Evolutionary conservation across 2,329 filamentous ascomycete species (phyloP).

Genomic region (Cladosporium colombiae): DNA sequence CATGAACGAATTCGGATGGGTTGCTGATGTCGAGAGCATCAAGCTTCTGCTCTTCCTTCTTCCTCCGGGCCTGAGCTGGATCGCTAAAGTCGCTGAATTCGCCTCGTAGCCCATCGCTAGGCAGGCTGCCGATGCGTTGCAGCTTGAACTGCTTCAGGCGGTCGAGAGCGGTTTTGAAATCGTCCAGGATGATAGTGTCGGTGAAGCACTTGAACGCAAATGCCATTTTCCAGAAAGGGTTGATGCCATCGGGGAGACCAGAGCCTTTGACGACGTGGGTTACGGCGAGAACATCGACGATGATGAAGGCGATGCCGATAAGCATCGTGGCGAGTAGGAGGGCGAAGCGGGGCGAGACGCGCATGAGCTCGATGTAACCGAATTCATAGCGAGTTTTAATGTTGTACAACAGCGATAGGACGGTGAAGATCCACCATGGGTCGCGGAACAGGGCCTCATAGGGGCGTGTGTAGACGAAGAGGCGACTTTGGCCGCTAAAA

Average conservation of each 20-base stretch:
- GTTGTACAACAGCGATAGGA: constrained; percentile 60
- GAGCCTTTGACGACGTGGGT: constrained; percentile 41
- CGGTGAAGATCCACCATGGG: constrained; percentile 69
- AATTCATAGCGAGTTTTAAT: constrained; percentile 65
- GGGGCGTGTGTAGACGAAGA: constrained; percentile 59
- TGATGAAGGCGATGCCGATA: constrained; percentile 60
- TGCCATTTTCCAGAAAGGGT: constrained; percentile 66
- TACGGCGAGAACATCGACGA: constrained; percentile 63
- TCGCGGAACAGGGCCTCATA: constrained; percentile 64
- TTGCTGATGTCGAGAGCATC: constrained; percentile 20
- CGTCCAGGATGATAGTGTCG: constrained; percentile 66
- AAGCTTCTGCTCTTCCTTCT: constrained; percentile 23
- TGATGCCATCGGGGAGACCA: constrained; percentile 54
- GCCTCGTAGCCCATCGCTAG: constrained; percentile 31
- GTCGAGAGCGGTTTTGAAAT: constrained; percentile 64
- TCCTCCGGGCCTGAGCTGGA: constrained; percentile 29
- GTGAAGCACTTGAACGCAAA: constrained; percentile 69
- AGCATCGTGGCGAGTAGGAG: constrained; percentile 63
- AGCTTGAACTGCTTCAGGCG: constrained; percentile 49
- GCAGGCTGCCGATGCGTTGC: constrained; percentile 33
- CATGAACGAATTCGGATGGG: constrained; percentile 16
- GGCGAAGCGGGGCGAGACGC: constrained; percentile 64
- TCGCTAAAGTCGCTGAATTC: constrained; percentile 28
- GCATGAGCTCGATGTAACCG: constrained; percentile 55
- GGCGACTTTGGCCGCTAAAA: constrained; percentile 46